These are phyloP conservation scores for Colletotrichum sp. DNA, from an alignment of 2,329 filamentous ascomycete species.

Conservation along the genomic window DNA sequence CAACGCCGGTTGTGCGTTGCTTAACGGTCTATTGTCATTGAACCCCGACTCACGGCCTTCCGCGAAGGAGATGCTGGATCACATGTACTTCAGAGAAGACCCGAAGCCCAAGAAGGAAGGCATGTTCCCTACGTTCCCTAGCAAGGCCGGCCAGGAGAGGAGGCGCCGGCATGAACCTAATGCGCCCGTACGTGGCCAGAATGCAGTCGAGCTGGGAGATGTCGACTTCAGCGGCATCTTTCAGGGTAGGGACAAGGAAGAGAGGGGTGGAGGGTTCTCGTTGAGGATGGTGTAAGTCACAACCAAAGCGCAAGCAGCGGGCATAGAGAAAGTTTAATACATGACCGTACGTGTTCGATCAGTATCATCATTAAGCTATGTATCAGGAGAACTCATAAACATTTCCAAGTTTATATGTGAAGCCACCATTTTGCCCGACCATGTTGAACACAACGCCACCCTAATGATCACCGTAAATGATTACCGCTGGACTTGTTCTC, in stretches of 20 bases:
- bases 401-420: slow-evolving; percentile 8
- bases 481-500: slow-evolving; percentile 13
- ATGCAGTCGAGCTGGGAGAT: slow-evolving; percentile 58
- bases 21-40: slow-evolving; percentile 73
- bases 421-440: slow-evolving; percentile 18
- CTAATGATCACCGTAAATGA: slow-evolving; percentile 7
- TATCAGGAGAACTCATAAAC: slow-evolving; percentile 15
- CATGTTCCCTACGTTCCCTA: slow-evolving; percentile 97
- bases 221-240: slow-evolving; percentile 77
- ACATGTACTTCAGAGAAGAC: slow-evolving; percentile 87
- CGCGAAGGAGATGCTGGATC: slow-evolving; percentile 75
- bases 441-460: slow-evolving; percentile 16
- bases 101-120: slow-evolving; percentile 88
- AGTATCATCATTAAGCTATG: slow-evolving; percentile 17
- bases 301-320: neutral
- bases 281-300: slow-evolving; percentile 61
- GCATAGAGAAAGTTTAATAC: neutral
- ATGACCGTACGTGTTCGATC: neutral
- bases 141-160: slow-evolving; percentile 90
- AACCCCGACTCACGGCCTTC: slow-evolving; percentile 75
- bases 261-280: slow-evolving; percentile 68
- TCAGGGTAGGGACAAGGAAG: slow-evolving; percentile 67
- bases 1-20: slow-evolving; percentile 70
- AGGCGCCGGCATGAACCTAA: slow-evolving; percentile 75
- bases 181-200: slow-evolving; percentile 80